Evolutionary conservation across 805 yeast species (phyloP), one percentile per base, ranked within the genome.

Genomic region (Ogataea neopini): DNA sequence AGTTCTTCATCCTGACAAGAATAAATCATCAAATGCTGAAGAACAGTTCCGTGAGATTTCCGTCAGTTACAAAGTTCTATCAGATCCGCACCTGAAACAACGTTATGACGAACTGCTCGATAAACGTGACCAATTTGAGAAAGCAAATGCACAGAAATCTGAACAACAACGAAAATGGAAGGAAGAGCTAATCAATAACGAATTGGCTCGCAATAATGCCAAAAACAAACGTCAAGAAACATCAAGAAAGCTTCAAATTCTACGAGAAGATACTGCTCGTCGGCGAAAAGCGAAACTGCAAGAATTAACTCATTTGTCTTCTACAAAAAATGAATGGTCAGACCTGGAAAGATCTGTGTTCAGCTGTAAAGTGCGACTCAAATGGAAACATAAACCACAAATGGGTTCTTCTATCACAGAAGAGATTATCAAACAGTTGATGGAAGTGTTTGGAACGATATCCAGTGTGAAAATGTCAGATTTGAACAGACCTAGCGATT

Each of bases 401-500:
- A 38, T 74, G 4, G 54, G 58, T 13, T 70, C 58, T 1, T 48
- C 62, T 17, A 59, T 76, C 17, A 64, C 62, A 18, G 53, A 50
- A 1, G 72, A 66, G 1, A 59, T 70, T 2, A 58, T 79, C 17
- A 19, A 34, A 18, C 59, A 66, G 39, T 61, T 79, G 22, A 74
- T 79, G 80, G 54, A 56, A 15, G 71, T 71, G 1, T 79, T 78
- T 60, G 84, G 83, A 1, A 52, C 64, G 0, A 58, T 77, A 1
- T 32, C 23, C 1, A 15, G 30, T 2, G 59, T 65, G 1, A 10
- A 43, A 18, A 19, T 56, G n/a, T 40, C 47, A 0, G 44, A 44
- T 2, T 39, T 30, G 2, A 56, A 54, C 33, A 40, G 23, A 25
- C 30, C 36, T 4, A 28, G 23, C 30, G 58, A 54, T 26, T 53